phyloP scores from a whole-genome alignment of 805 yeast species.

The Sugiyamaella americana region DNA sequence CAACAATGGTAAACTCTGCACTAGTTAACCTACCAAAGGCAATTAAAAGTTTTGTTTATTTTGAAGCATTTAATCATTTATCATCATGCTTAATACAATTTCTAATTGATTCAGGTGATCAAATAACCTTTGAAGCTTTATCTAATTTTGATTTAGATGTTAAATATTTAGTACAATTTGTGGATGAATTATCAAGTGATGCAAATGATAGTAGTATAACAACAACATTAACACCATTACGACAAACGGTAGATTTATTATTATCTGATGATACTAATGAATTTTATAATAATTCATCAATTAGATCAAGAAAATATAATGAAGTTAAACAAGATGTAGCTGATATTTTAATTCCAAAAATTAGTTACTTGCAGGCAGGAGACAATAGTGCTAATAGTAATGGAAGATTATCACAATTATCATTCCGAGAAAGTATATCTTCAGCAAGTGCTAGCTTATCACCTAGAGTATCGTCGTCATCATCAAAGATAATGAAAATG shows the following conservation, averaged over 20 bases:
- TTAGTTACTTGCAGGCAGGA: conserved; percentile 14
- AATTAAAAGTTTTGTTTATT: conserved; percentile 70
- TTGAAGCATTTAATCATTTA: conserved; percentile 81
- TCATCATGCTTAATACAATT: conserved; percentile 62
- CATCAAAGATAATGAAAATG: conserved; percentile 16
- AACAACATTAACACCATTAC: conserved; percentile 69
- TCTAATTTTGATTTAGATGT: conserved; percentile 76
- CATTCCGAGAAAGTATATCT: conserved; percentile 2
- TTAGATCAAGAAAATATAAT: conserved; percentile 61
- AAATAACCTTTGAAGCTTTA: conserved; percentile 55
- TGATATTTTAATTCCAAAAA: conserved; percentile 48
- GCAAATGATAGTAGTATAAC: conserved; percentile 39
- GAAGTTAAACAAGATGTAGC: conserved; percentile 73
- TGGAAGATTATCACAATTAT: conserved; percentile 1
- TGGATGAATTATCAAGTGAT: conserved; percentile 28
- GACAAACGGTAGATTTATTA: conserved; percentile 72
- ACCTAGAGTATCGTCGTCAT: conserved; percentile 6
- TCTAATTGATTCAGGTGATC: conserved; percentile 46
- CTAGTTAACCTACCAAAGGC: conserved; percentile 74
- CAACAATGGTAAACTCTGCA: conserved; percentile 79
- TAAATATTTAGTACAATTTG: conserved; percentile 56
- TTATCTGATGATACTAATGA: conserved; percentile 46
- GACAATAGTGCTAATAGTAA: neutral
- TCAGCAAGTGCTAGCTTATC: neutral
- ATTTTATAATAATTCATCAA: conserved; percentile 52